Percentiles rank a stretch among this genome's conserved stretches.
phyloP scores from a whole-genome alignment of 228 moss, liverwort and hornwort genomes.

The Sphagnum magellanicum region DNA sequence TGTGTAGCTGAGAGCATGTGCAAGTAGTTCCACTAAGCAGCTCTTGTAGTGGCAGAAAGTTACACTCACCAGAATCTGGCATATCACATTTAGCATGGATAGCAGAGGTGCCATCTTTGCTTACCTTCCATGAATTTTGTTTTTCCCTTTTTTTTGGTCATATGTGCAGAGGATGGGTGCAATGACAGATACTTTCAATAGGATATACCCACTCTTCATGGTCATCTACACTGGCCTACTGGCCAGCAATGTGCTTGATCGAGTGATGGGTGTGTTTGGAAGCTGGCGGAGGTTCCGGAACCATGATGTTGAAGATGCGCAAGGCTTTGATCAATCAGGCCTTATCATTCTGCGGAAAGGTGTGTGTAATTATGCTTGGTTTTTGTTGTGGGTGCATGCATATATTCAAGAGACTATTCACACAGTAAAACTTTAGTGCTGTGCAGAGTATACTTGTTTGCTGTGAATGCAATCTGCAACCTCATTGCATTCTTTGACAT shows the following conservation, averaged over 20 bases:
- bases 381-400: not conserved
- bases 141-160: not conserved
- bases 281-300: constrained; percentile 89
- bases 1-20: no score
- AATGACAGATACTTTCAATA: constrained; percentile 65
- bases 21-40: no score
- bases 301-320: constrained; percentile 88
- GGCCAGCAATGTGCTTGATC: constrained; percentile 90
- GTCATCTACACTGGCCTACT: constrained; percentile 93
- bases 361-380: constrained; percentile 22
- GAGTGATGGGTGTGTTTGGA: constrained; percentile 75
- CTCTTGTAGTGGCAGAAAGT: no score
- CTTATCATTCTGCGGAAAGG: constrained; percentile 97
- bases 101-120: no score
- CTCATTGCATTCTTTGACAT: no score
- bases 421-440: no score
- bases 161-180: constrained; percentile 93
- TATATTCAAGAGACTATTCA: not conserved
- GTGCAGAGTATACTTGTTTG: no score
- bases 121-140: no score
- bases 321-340: constrained; percentile 99
- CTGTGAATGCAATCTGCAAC: no score
- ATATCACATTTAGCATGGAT: no score
- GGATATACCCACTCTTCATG: constrained; percentile 90
- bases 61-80: no score